phyloP scores from a whole-genome alignment of 2,329 filamentous ascomycete genomes.

The Epicoccum nigrum region DNA sequence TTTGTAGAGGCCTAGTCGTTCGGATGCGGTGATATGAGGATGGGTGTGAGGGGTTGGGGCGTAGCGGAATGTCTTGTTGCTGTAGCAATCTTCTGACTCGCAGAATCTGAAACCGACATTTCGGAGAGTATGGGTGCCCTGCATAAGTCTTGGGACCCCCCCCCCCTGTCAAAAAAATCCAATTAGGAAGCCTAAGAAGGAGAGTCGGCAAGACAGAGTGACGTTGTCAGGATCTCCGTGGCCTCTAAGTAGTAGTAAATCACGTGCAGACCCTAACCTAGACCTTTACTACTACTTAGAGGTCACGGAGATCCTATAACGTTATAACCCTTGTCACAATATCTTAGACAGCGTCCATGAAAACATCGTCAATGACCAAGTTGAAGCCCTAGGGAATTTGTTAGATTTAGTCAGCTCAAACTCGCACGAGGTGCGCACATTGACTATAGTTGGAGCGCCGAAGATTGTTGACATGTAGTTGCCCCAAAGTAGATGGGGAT shows the following conservation, averaged over 20 bases:
- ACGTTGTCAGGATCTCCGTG: too few species aligned
- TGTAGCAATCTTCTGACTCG: constrained; percentile 4
- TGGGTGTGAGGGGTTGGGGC: constrained; percentile 4
- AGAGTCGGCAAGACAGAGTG: too few species aligned
- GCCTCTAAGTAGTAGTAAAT: too few species aligned
- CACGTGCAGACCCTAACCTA: too few species aligned
- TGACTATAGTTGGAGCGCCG: constrained; percentile 6
- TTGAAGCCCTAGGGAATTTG: constrained; percentile 2
- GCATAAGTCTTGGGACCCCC: too few species aligned
- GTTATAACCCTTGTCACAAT: too few species aligned
- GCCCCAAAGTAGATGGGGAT: constrained; percentile 8
- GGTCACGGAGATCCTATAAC: too few species aligned
- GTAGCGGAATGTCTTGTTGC: constrained; percentile 3
- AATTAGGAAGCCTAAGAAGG: too few species aligned
- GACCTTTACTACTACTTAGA: too few species aligned
- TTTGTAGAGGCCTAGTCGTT: constrained; percentile 3
- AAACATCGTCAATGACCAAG: constrained; percentile 9
- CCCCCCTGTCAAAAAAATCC: too few species aligned
- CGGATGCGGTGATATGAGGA: constrained; percentile 6
- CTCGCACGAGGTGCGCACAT: background rate
- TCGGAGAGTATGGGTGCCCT: constrained; percentile 3
- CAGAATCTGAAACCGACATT: constrained; percentile 4
- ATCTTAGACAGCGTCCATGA: constrained; percentile 9
- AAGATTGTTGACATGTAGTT: constrained; percentile 8
- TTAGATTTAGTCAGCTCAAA: constrained; percentile 7